A percentile compares a stretch with the other conserved stretches of the same genome.
Evolutionary conservation across 2,329 filamentous ascomycete species (phyloP).

Genomic region (Metarhizium humberi): DNA sequence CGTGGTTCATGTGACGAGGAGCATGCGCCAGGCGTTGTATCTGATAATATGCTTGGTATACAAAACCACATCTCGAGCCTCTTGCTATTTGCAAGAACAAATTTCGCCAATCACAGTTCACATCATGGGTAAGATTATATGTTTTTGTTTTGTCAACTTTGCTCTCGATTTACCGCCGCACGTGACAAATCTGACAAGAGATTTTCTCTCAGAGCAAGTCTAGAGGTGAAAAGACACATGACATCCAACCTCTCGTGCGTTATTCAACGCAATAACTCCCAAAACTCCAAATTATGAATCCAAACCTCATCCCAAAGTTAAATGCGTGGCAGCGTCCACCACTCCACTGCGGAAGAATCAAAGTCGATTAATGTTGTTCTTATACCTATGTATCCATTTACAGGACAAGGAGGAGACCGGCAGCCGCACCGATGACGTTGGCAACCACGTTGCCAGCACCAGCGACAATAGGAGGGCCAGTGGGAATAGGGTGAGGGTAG

Average conservation of each 20-base stretch:
- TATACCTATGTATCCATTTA: conserved; percentile 6
- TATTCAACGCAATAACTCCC: not conserved
- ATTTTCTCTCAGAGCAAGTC: not conserved
- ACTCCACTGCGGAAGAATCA: not conserved
- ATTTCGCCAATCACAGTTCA: not conserved
- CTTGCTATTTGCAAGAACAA: not conserved
- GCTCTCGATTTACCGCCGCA: too few relatives aligned
- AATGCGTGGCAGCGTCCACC: not conserved
- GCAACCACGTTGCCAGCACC: conserved; percentile 11
- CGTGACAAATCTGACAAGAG: not conserved
- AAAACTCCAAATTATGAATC: not conserved
- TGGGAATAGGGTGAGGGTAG: not conserved
- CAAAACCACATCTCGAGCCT: too few relatives aligned
- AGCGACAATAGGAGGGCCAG: conserved; percentile 5
- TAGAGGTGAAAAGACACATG: not conserved
- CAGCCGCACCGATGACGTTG: conserved; percentile 14
- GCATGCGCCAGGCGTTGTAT: too few relatives aligned
- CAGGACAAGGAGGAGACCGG: conserved; percentile 14
- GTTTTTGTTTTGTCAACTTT: too few relatives aligned
- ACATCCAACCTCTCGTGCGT: not conserved
- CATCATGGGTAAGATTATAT: too few relatives aligned
- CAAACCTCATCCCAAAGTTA: not conserved
- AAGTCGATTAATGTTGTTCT: not conserved
- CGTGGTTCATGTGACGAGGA: not conserved
- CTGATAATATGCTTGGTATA: too few relatives aligned